Evolutionary conservation across 106 monocot species (phyloP), one percentile per base, ranked within the genome.

Genomic region (Vanilla planifolia): DNA sequence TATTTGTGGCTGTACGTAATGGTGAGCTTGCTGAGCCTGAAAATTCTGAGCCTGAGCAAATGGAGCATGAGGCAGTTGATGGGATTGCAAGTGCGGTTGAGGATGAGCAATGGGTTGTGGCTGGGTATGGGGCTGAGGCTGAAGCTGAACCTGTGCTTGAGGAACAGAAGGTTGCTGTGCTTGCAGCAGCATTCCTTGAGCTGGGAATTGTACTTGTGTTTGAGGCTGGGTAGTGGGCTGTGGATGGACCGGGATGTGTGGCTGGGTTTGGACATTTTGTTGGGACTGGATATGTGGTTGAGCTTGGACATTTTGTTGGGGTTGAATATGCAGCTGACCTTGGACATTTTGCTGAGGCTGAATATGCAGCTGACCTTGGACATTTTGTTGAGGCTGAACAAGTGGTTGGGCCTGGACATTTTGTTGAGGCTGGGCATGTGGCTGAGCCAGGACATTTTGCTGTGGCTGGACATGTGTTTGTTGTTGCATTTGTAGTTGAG

Each of bases 391-490:
- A 1, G 48, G 16, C 9, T 74, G 74, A 23, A 52, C 24, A 22
- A 14, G 67, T 3, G 48, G 26, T 25, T 75, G 76, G 5, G 51
- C 30, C 43, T 70, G 35, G 10, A 8, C 15, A 17, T 24, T 53
- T 41, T 36, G 51, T 34, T 61, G 67, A n/a, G 60, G 64, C 13
- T 71, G 65, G 15, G 51, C 2, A 6, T 65, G 65, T 25, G 26
- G 15, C 6, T 61, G 75, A 62, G 51, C 41, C n/a, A 65, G 75
- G 4, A 8, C 3, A 14, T 60, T 58, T 8, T 60, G 58, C 10
- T 70, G 75, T 0, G 67, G 72, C 21, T 74, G 70, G n/a, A n/a
- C 3, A 14, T 60, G 64, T 8, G 65, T 48, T 16, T 70, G 75
- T 0, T 62, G 72, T n/a, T 74, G 70, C 37, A 61, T 48, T n/a